Evolutionary conservation across 2,329 filamentous ascomycete genomes (phyloP), one percentile per base, ranked within the genome.

Genomic region (Pochonia chlamydosporia): DNA sequence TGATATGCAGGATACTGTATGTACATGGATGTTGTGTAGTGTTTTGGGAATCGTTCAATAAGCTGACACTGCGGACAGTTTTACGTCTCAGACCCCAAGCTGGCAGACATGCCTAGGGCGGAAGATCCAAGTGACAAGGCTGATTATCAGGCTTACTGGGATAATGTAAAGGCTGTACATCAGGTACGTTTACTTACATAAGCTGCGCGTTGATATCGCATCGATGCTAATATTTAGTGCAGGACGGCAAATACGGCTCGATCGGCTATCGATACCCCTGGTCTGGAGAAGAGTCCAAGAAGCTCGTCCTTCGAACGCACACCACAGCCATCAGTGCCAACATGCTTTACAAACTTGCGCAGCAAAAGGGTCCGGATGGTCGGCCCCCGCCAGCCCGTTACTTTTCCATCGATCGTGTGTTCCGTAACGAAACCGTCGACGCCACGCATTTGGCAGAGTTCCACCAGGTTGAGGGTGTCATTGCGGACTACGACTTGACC

Each of bases 341-440:
- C 61, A 89, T 96, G 75, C 81, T 99, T 55, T 85, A 96, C 71
- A 90, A 90, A 63, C 79, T 99, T 44, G 90, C 93, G 24, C 80
- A 85, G 48, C 79, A 87, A 63, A 90, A 88, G 50, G 85, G 88
- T 13, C 87, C 89, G 5, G 78, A 83, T 58, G 80, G 81, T 40
- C 72, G 74, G 44, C 76, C 78, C 40, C 79, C 77, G 14, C 78
- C 81, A 30, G 90, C 89, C n/a, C 84, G 91, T 52, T 97, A 96
- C 75, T 99, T 99, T 76, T 96, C 89, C 52, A 99, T 99, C 64
- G 93, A 99, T 70, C 84, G 93, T 46, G 93, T 99, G 51, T 99
- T 99, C 84, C 83, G 89, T 56, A 99, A 99, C 68, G 93, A 99
- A 71, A 89, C 89, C 3, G 91, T 99, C 49, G 93, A 99, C 62